These are phyloP conservation scores for Neohortaea acidophila DNA, from an alignment of 495 filamentous ascomycete species.

Conservation along the genomic window DNA sequence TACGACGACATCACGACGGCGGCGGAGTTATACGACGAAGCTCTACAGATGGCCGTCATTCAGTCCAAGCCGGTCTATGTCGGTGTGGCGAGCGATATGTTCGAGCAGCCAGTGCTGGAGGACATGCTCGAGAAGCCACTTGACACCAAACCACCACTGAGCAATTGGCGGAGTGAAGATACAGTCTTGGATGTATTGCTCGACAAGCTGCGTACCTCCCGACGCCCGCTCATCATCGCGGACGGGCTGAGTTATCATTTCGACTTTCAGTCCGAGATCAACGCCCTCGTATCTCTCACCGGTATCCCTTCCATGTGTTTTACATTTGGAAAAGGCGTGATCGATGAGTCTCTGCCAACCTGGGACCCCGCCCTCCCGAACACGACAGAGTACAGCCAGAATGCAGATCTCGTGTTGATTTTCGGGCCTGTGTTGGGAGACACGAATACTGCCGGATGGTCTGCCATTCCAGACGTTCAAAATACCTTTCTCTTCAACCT, in stretches of 20 bases:
- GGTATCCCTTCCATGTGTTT: conserved; percentile 65
- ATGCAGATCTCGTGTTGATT: conserved; percentile 16
- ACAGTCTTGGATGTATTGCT: conserved; percentile 71
- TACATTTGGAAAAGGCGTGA: conserved; percentile 82
- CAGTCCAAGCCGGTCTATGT: conserved; percentile 48
- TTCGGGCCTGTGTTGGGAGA: conserved; percentile 18
- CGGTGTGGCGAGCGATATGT: conserved; percentile 32
- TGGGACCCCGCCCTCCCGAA: conserved; percentile 48
- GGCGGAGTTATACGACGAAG: conserved; percentile 53
- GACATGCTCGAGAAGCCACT: conserved; percentile 73
- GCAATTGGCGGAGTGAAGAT: conserved; percentile 60
- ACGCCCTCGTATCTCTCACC: conserved; percentile 61
- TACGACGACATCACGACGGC: conserved; percentile 43
- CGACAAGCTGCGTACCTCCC: conserved; percentile 59
- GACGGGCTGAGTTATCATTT: conserved; percentile 37
- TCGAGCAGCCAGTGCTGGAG: conserved; percentile 35
- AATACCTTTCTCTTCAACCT: conserved; percentile 11
- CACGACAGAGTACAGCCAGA: conserved; percentile 1
- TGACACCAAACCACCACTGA: conserved; percentile 53
- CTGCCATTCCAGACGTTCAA: conserved; percentile 12
- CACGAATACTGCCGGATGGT: conserved; percentile 20
- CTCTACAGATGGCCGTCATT: conserved; percentile 63
- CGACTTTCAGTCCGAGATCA: conserved; percentile 42
- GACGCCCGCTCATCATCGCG: conserved; percentile 66
- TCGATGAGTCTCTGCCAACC: conserved; percentile 68